Percentiles rank a stretch among this genome's conserved stretches.
Conservation (phyloP, 2,329 filamentous ascomycete species). For the Thielaviopsis punctulata region DNA sequence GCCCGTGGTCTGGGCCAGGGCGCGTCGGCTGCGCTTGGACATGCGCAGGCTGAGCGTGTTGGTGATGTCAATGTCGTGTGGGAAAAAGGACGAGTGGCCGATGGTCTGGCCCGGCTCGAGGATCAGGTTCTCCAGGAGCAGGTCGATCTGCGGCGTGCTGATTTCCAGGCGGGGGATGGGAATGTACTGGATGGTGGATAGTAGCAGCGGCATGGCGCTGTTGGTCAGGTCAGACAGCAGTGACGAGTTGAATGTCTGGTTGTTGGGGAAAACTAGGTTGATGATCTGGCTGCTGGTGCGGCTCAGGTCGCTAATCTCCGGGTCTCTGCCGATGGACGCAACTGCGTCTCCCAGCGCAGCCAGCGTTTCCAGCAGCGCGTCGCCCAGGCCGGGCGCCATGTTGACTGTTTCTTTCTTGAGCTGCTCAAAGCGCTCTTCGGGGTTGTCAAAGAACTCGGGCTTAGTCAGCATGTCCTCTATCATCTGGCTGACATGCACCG, state of each 20-base stretch:
- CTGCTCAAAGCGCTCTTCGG: constrained; percentile 36
- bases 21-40: not conserved
- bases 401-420: constrained; percentile 40
- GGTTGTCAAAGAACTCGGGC: constrained; percentile 67
- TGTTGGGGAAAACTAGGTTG: constrained; percentile 48
- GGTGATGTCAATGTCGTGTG: constrained; percentile 60
- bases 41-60: constrained; percentile 74
- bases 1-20: constrained; percentile 42
- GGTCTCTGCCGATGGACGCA: constrained; percentile 50
- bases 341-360: constrained; percentile 27
- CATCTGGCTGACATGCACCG: constrained; percentile 54
- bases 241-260: constrained; percentile 47
- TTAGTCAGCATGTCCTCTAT: constrained; percentile 71
- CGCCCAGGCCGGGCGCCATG: constrained; percentile 27
- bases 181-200: constrained; percentile 67
- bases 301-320: constrained; percentile 52
- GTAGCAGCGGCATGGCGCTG: constrained; percentile 61
- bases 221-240: constrained; percentile 61
- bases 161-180: constrained; percentile 85
- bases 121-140: constrained; percentile 79
- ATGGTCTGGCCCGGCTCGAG: constrained; percentile 74
- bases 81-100: constrained; percentile 76
- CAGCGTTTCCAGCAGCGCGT: not conserved
- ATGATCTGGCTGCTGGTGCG: constrained; percentile 51
- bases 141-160: constrained; percentile 64